Evolutionary conservation across 23 red algal genomes (phyloP).

Genomic region (Gracilaria gracilis): DNA sequence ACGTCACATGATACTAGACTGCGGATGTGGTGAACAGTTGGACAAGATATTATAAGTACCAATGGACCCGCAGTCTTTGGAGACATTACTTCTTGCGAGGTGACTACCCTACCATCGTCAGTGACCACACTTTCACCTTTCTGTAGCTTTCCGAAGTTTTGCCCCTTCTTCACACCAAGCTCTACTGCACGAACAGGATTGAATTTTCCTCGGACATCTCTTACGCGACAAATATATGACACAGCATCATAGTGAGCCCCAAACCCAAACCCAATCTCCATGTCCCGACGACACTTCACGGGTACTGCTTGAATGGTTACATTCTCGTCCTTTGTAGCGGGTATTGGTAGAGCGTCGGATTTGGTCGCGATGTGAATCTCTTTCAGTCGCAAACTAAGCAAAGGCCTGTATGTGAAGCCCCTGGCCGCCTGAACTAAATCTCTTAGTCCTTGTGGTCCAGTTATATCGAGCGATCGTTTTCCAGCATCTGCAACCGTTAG

Average conservation of each 20-base stretch:
- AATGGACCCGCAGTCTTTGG: slow-evolving; percentile 80
- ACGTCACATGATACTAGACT: slow-evolving; percentile 12
- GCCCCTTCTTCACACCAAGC: slow-evolving; percentile 84
- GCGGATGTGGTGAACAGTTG: slow-evolving; percentile 74
- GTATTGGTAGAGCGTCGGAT: slow-evolving; percentile 18
- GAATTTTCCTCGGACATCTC: slow-evolving; percentile 83
- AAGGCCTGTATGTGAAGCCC: slow-evolving; percentile 77
- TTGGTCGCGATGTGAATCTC: slow-evolving; percentile 63
- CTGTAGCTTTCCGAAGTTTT: slow-evolving; percentile 66
- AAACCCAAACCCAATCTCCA: slow-evolving; percentile 24
- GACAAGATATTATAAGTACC: slow-evolving; percentile 73
- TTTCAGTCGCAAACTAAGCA: slow-evolving; percentile 23
- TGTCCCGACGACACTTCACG: slow-evolving; percentile 39
- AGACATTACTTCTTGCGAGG: slow-evolving; percentile 82
- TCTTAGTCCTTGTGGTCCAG: slow-evolving; percentile 74
- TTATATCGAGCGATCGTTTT: slow-evolving; percentile 48
- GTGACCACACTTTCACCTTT: slow-evolving; percentile 73
- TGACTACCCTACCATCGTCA: slow-evolving; percentile 70
- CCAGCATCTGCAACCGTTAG: slow-evolving; percentile 93
- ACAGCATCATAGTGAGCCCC: slow-evolving; percentile 47
- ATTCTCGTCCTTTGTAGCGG: slow-evolving; percentile 55
- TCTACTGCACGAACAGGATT: slow-evolving; percentile 66
- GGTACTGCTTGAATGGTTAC: slow-evolving; percentile 75
- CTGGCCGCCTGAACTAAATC: slow-evolving; percentile 59
- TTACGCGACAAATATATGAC: slow-evolving; percentile 69